These are phyloP conservation scores for Pythium phragmitis DNA, from an alignment of 352 stramenopile species.

Conservation along the genomic window DNA sequence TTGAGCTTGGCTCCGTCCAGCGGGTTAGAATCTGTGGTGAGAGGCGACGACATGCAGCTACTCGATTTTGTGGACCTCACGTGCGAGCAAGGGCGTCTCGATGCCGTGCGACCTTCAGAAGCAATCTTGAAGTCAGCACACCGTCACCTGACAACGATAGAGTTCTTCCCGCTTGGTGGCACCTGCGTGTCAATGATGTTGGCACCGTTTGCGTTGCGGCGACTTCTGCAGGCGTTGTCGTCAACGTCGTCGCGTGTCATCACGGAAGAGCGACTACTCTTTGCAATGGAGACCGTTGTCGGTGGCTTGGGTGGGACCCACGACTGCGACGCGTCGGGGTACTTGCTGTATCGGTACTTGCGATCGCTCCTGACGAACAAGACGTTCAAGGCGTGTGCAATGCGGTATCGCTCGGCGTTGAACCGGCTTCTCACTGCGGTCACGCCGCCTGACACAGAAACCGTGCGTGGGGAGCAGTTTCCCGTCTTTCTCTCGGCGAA, in stretches of 20 bases:
- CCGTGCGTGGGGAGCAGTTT: conserved; percentile 8
- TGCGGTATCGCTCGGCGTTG: conserved; percentile 29
- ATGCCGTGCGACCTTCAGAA: conserved; percentile 11
- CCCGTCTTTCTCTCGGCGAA: conserved; percentile 58
- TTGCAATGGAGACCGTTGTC: conserved; percentile 62
- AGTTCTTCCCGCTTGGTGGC: conserved; percentile 42
- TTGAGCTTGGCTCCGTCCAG: conserved; percentile 1
- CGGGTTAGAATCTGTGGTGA: neutral
- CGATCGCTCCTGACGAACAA: conserved; percentile 52
- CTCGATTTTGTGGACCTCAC: conserved; percentile 24
- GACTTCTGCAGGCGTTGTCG: conserved; percentile 45
- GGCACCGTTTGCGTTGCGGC: conserved; percentile 56
- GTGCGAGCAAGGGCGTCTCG: conserved; percentile 13
- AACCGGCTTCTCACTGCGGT: conserved; percentile 26
- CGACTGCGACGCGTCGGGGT: conserved; percentile 18
- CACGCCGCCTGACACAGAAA: neutral
- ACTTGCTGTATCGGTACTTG: conserved; percentile 53
- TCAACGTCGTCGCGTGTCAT: conserved; percentile 35
- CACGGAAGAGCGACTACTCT: conserved; percentile 51
- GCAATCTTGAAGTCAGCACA: conserved; percentile 40
- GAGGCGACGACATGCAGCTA: conserved; percentile 15
- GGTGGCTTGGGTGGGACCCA: conserved; percentile 8
- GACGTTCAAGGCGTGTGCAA: conserved; percentile 35
- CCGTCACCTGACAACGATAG: conserved; percentile 47
- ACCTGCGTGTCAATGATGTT: conserved; percentile 35